phyloP scores from a whole-genome alignment of 75 land plant genomes.

The Larix kaempferi region DNA sequence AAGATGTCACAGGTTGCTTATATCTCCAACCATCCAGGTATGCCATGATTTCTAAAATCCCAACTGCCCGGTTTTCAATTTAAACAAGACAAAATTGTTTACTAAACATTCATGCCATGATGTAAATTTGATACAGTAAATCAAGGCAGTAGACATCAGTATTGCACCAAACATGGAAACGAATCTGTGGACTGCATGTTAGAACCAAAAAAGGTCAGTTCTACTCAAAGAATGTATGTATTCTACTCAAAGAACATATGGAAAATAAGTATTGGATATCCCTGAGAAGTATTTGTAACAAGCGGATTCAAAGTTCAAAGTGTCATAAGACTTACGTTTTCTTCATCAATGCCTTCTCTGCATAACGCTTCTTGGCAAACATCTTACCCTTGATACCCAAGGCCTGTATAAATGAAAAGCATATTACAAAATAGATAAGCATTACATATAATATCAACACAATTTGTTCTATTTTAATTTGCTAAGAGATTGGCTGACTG shows the following conservation, averaged over 20 bases:
- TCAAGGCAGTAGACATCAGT: not conserved
- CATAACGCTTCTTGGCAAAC: conserved; percentile 91
- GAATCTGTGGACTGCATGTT: not conserved
- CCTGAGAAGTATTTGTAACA: not conserved
- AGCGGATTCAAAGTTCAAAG: not conserved
- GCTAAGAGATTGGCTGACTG: not conserved
- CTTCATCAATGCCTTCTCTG: conserved; percentile 97
- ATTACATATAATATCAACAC: not conserved
- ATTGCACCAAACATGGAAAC: not conserved
- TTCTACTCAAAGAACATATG: not conserved
- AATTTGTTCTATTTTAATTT: not conserved
- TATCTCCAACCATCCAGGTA: not conserved
- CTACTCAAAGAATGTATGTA: too few species aligned
- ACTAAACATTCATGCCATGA: not conserved
- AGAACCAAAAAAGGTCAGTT: not conserved
- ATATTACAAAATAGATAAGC: not conserved
- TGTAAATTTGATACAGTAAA: not conserved
- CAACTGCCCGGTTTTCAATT: not conserved
- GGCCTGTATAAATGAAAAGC: conserved; percentile 43
- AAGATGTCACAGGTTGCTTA: not conserved
- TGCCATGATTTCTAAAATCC: not conserved
- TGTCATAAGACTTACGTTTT: conserved; percentile 69
- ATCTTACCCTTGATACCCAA: conserved; percentile 97
- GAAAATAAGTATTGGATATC: not conserved
- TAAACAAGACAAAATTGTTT: not conserved